Evolutionary conservation across 108 stramenopile genomes (phyloP).

Genomic region (Halocafeteria seosinensis): DNA sequence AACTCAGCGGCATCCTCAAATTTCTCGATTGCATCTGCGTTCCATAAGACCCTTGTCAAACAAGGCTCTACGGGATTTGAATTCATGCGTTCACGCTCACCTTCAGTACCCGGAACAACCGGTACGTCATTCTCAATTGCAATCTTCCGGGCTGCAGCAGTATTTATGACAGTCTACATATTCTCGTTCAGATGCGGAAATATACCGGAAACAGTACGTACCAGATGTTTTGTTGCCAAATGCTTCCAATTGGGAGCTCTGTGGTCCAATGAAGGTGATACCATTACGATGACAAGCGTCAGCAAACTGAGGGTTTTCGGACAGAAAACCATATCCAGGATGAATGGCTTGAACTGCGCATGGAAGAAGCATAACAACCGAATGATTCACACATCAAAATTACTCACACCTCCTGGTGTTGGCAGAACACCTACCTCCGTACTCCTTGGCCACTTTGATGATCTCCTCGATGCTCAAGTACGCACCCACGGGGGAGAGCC

Average conservation of each 20-base stretch:
- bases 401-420: too few relatives aligned
- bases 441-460: slow-evolving; percentile 47
- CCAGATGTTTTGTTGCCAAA: slow-evolving; percentile 85
- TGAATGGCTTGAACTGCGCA: too few relatives aligned
- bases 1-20: slow-evolving; percentile 53
- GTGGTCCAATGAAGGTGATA: slow-evolving; percentile 66
- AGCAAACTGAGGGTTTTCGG: slow-evolving; percentile 57
- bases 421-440: slow-evolving; percentile 57
- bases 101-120: slow-evolving; percentile 71
- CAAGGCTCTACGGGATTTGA: too few relatives aligned
- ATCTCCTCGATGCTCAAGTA: slow-evolving; percentile 71
- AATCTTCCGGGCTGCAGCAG: slow-evolving; percentile 61
- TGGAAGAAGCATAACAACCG: too few relatives aligned
- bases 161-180: too few relatives aligned
- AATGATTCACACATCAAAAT: too few relatives aligned
- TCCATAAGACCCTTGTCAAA: too few relatives aligned
- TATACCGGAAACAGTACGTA: too few relatives aligned
- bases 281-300: slow-evolving; percentile 48
- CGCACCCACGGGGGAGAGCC: slow-evolving; percentile 59
- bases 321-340: slow-evolving; percentile 66
- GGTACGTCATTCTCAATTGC: slow-evolving; percentile 61
- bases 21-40: slow-evolving; percentile 62
- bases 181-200: too few relatives aligned
- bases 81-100: too few relatives aligned
- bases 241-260: slow-evolving; percentile 49